These are phyloP conservation scores for Marasmius fiardii DNA, from an alignment of 1,284 basidiomycete species.

Conservation along the genomic window DNA sequence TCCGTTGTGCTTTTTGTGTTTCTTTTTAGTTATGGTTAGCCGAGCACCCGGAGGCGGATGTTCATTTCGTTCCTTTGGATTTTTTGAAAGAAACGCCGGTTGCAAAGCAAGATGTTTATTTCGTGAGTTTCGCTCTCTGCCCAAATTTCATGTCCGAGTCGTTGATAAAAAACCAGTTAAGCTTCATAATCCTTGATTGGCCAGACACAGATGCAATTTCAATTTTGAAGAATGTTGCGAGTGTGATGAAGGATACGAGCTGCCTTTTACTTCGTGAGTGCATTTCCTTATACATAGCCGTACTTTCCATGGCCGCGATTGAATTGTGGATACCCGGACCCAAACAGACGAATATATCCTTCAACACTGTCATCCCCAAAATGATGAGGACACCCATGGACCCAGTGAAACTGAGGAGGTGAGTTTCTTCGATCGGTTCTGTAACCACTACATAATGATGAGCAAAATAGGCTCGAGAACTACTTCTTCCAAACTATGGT, in stretches of 20 bases:
- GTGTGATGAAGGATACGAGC: no score
- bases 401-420: no score
- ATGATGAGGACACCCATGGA: no score
- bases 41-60: not conserved
- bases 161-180: not conserved
- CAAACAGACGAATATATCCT: no score
- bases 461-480: not conserved
- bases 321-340: no score
- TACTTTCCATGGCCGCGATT: no score
- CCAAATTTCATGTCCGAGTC: not conserved
- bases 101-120: not conserved
- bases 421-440: not conserved
- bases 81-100: constrained; percentile 1
- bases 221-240: not conserved
- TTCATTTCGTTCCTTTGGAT: constrained; percentile 1
- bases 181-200: not conserved
- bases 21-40: no score
- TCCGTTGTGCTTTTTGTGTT: no score
- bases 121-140: not conserved
- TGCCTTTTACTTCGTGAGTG: no score
- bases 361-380: no score
- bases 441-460: not conserved
- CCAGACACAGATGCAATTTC: constrained; percentile 2
- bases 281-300: no score
- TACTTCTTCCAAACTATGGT: constrained; percentile 1